phyloP scores from a whole-genome alignment of 2,329 filamentous ascomycete genomes.

The Colletotrichum costaricense region DNA sequence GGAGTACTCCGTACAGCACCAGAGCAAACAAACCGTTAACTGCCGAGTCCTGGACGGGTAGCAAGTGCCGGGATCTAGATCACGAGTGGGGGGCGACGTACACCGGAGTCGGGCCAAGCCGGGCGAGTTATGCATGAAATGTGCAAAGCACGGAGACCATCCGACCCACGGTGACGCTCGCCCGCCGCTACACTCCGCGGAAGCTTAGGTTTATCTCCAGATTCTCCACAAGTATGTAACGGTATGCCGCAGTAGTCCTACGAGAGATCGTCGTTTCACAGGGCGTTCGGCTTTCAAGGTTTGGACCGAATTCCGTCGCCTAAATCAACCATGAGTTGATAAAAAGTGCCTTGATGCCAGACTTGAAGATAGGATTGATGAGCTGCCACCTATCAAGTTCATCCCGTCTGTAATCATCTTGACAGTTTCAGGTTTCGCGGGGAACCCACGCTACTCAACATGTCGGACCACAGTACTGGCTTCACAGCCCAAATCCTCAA shows the following conservation, averaged over 20 bases:
- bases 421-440: neutral
- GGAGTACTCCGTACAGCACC: neutral
- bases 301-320: neutral
- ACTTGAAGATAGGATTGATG: too few relatives aligned
- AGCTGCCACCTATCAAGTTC: neutral
- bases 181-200: neutral
- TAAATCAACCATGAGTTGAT: neutral
- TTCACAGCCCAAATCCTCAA: neutral
- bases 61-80: neutral
- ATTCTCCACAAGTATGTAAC: neutral
- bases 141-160: neutral
- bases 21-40: neutral
- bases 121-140: neutral
- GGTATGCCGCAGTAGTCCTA: neutral
- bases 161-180: neutral
- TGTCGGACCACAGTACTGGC: neutral
- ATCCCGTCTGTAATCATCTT: neutral
- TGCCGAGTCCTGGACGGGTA: neutral
- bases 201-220: neutral
- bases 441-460: neutral
- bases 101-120: neutral
- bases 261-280: neutral
- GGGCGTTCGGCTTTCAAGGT: neutral
- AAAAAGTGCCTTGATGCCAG: neutral
- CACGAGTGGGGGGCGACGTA: neutral